phyloP scores from a whole-genome alignment of 2,329 filamentous ascomycete species.

The Alternaria sp. region DNA sequence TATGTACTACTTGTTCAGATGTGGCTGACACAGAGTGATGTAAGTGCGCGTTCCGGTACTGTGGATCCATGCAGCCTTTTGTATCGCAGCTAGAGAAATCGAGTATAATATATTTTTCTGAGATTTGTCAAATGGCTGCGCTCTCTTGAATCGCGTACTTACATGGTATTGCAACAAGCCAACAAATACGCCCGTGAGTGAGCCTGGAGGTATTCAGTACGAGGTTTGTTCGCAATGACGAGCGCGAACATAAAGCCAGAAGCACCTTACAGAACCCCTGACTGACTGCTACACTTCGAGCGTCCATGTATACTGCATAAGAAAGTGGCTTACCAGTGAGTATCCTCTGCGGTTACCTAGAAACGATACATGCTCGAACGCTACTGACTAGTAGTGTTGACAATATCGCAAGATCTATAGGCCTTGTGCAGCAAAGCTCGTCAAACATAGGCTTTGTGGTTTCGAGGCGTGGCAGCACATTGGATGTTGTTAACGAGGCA shows the following conservation, averaged over 20 bases:
- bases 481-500: neutral
- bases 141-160: no score
- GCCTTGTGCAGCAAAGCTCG: neutral
- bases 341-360: neutral
- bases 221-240: neutral
- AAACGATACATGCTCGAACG: neutral
- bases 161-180: no score
- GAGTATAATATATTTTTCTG: neutral
- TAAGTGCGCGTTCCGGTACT: neutral
- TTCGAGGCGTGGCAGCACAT: neutral
- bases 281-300: neutral
- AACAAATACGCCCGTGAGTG: no score
- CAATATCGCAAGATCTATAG: neutral
- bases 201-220: neutral
- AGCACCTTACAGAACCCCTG: neutral
- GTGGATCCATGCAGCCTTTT: neutral
- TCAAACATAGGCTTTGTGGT: neutral
- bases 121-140: no score
- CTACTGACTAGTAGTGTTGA: neutral
- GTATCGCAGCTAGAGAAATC: neutral
- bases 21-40: neutral
- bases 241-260: neutral
- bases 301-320: neutral
- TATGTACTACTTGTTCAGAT: neutral
- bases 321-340: neutral